These are phyloP conservation scores for Mesembryanthemum crystallinum DNA, from an alignment of 148 eudicot species.

Conservation along the genomic window DNA sequence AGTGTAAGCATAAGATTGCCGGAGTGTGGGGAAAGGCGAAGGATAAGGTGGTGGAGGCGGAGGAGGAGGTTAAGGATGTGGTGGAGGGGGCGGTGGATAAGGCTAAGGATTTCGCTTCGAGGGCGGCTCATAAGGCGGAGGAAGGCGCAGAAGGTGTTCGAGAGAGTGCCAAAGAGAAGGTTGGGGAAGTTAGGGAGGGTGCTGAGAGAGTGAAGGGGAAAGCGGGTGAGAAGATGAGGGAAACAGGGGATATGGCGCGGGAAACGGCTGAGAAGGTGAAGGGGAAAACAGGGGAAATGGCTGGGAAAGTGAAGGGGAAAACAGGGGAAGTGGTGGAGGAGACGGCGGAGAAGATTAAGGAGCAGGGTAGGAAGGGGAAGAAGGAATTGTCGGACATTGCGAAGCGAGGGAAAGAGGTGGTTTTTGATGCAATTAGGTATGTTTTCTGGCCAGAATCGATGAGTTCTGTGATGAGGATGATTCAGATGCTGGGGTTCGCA, in stretches of 20 bases:
- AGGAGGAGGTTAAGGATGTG: slow-evolving; percentile 24
- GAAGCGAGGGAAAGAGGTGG: slow-evolving; percentile 32
- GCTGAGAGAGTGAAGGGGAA: slow-evolving; percentile 18
- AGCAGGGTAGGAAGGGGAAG: slow-evolving; percentile 28
- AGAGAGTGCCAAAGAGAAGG: slow-evolving; percentile 10
- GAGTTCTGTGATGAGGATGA: slow-evolving; percentile 24
- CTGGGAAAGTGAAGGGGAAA: slow-evolving; percentile 20
- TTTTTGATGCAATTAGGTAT: slow-evolving; percentile 22
- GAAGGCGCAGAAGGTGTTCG: slow-evolving; percentile 19
- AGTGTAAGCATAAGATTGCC: slow-evolving; percentile 35
- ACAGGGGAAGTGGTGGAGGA: slow-evolving; percentile 32
- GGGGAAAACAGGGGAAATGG: slow-evolving; percentile 24
- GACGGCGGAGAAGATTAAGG: slow-evolving; percentile 5
- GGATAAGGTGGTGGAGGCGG: slow-evolving; percentile 30
- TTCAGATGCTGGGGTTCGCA: slow-evolving; percentile 58
- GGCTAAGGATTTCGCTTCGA: slow-evolving; percentile 22
- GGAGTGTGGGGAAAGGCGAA: slow-evolving; percentile 25
- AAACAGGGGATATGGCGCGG: slow-evolving; percentile 14
- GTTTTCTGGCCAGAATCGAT: slow-evolving; percentile 26
- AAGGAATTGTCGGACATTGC: slow-evolving; percentile 35
- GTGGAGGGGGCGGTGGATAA: slow-evolving; percentile 17
- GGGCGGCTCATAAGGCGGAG: slow-evolving; percentile 5
- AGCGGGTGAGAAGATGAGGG: slow-evolving; percentile 14
- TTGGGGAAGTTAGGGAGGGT: slow-evolving; percentile 12
- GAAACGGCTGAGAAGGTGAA: slow-evolving; percentile 18